Base-by-base conservation (phyloP, 106 monocot genomes). In the Apostasia ramifera region DNA sequence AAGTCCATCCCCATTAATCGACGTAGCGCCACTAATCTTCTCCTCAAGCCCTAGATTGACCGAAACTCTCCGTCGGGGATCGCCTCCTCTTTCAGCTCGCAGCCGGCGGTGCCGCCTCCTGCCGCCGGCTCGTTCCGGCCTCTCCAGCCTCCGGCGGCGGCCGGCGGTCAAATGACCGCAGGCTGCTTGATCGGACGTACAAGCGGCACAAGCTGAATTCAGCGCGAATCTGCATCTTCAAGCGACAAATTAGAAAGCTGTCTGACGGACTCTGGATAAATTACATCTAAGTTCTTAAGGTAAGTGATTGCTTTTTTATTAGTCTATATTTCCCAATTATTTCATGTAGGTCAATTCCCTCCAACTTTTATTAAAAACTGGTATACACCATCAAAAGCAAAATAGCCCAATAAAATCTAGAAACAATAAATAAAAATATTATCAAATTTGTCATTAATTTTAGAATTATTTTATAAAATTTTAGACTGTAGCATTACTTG, bases 121-220 rank as follows among this genome's bases (percentile, higher is more conserved):
- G 57, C 41, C 12, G 12, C 14, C 53, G 26, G 38, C 59, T 59
- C 3, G 47, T 48, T 4, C 59, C 45, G 2, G 45, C n/a, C 26
- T 0, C 1, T 6, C 11, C 59, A 37, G 8, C n/a, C 4, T 52
- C 44, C 2, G 61, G 26, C 15, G 14, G 12, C 4, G 92, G 93
- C 6, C 86, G 73, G 4, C 89, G 79, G 65, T 93, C 93, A 11
- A 86, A 89, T 1, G 78, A 61, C 56, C 93, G 54, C 58, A 73
- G 10, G 51, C 77, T 52, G 5, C 77, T 81, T 2, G 81, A 83
- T 55, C 70, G 83, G 2, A 66, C 66, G 74, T 93, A 89, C 43
- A 93, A 56, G 0, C 93, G 82, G 56, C 93, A 93, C 76, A 93
- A 47, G 70, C 88, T 89, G 53, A 86, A 86, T 41, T 93, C 93